Evolutionary conservation across 1,284 basidiomycete species (phyloP).

Genomic region (Irpex sp.): DNA sequence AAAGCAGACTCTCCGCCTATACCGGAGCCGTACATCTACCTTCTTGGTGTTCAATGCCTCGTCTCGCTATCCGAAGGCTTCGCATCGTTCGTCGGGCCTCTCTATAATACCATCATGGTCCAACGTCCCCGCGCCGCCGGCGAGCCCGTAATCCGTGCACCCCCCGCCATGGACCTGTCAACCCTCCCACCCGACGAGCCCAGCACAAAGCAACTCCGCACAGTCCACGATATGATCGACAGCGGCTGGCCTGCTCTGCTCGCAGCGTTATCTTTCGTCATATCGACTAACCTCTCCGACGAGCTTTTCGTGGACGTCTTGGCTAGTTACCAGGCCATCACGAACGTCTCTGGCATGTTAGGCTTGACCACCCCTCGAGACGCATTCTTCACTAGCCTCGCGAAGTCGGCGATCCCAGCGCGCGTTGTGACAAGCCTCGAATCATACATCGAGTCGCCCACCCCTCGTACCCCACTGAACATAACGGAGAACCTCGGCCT

Average conservation of each 20-base stretch:
- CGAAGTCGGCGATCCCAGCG: constrained; percentile 86
- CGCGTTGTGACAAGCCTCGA: constrained; percentile 84
- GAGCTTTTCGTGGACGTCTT: constrained; percentile 85
- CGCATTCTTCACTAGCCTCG: constrained; percentile 84
- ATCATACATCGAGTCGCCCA: constrained; percentile 62
- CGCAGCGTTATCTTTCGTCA: constrained; percentile 84
- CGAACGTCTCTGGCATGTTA: constrained; percentile 88
- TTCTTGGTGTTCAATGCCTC: constrained; percentile 87
- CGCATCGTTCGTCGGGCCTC: constrained; percentile 64
- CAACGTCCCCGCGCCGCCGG: constrained; percentile 65
- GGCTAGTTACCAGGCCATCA: constrained; percentile 79
- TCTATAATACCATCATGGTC: constrained; percentile 65
- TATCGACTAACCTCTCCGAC: constrained; percentile 86
- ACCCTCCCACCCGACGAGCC: constrained; percentile 57
- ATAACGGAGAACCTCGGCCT: constrained; percentile 73
- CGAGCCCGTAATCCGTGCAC: constrained; percentile 66
- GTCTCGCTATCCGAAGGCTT: constrained; percentile 88
- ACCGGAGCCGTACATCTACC: constrained; percentile 90
- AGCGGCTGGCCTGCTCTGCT: constrained; percentile 88
- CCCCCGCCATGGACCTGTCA: constrained; percentile 66
- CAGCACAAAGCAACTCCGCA: constrained; percentile 50
- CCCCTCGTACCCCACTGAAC: constrained; percentile 54
- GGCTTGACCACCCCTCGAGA: constrained; percentile 85
- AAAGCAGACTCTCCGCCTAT: constrained; percentile 92
- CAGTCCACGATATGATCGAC: constrained; percentile 77